phyloP scores from a whole-genome alignment of 2,329 filamentous ascomycete species.

The Cercospora sojina region DNA sequence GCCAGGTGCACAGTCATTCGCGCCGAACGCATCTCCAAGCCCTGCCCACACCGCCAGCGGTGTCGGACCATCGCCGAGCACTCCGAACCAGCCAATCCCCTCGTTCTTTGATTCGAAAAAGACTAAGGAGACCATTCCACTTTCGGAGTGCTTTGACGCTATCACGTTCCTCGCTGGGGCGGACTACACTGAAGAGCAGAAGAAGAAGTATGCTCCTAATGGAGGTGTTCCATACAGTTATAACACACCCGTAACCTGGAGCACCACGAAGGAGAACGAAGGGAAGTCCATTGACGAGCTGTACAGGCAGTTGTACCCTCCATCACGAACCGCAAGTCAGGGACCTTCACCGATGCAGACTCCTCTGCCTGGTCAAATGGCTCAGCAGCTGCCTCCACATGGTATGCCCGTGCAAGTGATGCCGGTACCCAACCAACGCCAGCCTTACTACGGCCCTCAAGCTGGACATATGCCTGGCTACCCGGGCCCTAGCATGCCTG shows the following conservation, averaged over 20 bases:
- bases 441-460: slow-evolving; percentile 76
- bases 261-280: slow-evolving; percentile 64
- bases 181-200: slow-evolving; percentile 57
- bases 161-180: slow-evolving; percentile 63
- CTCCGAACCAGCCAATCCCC: slow-evolving; percentile 21
- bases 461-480: slow-evolving; percentile 61
- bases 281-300: slow-evolving; percentile 78
- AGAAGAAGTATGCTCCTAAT: slow-evolving; percentile 68
- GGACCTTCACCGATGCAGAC: slow-evolving; percentile 65
- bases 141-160: slow-evolving; percentile 50
- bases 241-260: slow-evolving; percentile 83
- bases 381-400: slow-evolving; percentile 79
- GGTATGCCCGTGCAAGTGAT: slow-evolving; percentile 66
- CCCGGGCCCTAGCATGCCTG: slow-evolving; percentile 9
- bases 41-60: slow-evolving; percentile 44
- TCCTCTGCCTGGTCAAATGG: slow-evolving; percentile 60
- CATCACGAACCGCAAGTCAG: slow-evolving; percentile 56
- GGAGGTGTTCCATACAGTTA: slow-evolving; percentile 81
- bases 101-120: slow-evolving; percentile 33
- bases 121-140: slow-evolving; percentile 65
- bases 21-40: slow-evolving; percentile 73
- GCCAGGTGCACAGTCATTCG: slow-evolving; percentile 77
- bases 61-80: slow-evolving; percentile 26
- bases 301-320: slow-evolving; percentile 79
- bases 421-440: slow-evolving; percentile 68